Conservation (phyloP, 139 green algal species). For the Chlorella sp. region DNA sequence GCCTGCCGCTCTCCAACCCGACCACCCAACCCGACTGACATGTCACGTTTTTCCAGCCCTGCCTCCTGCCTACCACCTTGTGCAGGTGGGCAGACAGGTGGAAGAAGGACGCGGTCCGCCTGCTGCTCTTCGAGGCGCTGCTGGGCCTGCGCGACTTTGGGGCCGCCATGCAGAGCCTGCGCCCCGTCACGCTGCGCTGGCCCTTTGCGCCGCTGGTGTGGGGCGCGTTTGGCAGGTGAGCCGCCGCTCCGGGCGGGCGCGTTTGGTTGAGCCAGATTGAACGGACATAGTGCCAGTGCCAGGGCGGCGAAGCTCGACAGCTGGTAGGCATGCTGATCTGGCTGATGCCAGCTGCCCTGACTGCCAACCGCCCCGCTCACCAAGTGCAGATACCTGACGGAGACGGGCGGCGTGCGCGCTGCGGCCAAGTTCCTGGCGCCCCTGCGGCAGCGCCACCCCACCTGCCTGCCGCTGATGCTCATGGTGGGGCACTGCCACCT, state of each 20-base stretch:
- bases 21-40: no score
- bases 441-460: constrained; percentile 47
- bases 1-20: no score
- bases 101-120: constrained; percentile 46
- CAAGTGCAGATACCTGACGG: constrained; percentile 33
- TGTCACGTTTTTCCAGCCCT: neutral
- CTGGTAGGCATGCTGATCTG: no score
- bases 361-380: neutral
- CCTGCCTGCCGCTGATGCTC: constrained; percentile 56
- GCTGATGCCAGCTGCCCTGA: neutral
- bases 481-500: constrained; percentile 63
- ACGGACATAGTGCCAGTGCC: no score
- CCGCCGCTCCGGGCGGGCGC: neutral
- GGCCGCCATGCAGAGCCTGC: constrained; percentile 35
- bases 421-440: constrained; percentile 44
- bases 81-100: constrained; percentile 27
- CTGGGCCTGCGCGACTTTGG: constrained; percentile 21
- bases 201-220: constrained; percentile 56
- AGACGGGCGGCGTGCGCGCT: constrained; percentile 28
- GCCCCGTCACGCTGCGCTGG: constrained; percentile 33
- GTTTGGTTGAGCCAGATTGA: no score
- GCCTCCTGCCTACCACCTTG: no score
- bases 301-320: no score
- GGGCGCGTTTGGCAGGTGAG: constrained; percentile 62
- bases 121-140: constrained; percentile 41